phyloP scores from a whole-genome alignment of 2,329 filamentous ascomycete genomes.

The Dryadomyces sulphureus region DNA sequence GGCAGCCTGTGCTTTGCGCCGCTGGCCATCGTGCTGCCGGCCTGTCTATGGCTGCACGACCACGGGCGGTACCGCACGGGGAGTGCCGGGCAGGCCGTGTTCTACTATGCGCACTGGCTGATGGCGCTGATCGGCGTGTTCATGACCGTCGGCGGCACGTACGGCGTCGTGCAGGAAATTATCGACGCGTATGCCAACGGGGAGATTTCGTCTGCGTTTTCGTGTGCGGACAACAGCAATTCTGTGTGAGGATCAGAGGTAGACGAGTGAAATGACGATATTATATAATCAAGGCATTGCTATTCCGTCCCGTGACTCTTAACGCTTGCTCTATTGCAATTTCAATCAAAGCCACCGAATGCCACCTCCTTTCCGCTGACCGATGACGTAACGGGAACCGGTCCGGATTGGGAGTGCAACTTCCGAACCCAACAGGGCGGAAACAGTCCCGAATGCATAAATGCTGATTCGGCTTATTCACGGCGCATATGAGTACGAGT shows the following conservation, averaged over 20 bases:
- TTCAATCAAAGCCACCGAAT: too few species aligned
- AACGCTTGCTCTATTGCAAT: too few species aligned
- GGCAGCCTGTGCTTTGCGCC: constrained; percentile 4
- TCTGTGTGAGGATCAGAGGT: background rate
- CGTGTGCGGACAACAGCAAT: constrained; percentile 1
- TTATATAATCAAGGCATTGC: too few species aligned
- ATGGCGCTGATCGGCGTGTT: constrained; percentile 30
- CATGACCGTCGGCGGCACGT: constrained; percentile 32
- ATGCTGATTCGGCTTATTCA: too few species aligned
- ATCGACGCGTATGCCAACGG: background rate
- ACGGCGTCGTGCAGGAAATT: constrained; percentile 25
- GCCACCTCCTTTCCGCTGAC: too few species aligned
- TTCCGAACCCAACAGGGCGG: too few species aligned
- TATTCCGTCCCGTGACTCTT: too few species aligned
- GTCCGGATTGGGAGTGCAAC: too few species aligned
- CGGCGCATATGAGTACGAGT: too few species aligned
- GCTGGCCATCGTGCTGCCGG: constrained; percentile 10
- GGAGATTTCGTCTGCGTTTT: background rate
- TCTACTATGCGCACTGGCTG: constrained; percentile 23
- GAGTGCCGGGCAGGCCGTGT: constrained; percentile 17
- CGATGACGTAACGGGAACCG: too few species aligned
- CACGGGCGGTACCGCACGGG: constrained; percentile 23
- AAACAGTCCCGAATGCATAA: too few species aligned
- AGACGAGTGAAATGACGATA: too few species aligned
- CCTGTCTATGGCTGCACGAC: constrained; percentile 5